These are phyloP conservation scores for Neophaeococcomyces aloes DNA, from an alignment of 2,329 filamentous ascomycete species.

Conservation along the genomic window DNA sequence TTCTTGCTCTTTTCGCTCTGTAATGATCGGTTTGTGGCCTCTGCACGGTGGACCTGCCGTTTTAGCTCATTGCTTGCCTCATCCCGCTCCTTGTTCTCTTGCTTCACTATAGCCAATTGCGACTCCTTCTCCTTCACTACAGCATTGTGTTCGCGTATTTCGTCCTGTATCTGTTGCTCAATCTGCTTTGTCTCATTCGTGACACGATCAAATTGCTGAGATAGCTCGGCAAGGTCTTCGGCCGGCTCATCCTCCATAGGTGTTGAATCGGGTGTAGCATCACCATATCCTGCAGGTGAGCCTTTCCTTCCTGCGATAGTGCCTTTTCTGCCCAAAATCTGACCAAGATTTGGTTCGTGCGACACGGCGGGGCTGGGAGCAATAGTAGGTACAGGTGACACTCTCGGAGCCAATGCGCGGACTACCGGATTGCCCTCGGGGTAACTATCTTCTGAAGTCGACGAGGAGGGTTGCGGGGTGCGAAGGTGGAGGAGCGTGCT, in stretches of 20 bases:
- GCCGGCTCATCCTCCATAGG: conserved; percentile 44
- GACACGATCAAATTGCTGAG: conserved; percentile 67
- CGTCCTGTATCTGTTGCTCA: conserved; percentile 53
- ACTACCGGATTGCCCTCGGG: conserved; percentile 34
- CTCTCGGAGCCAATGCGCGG: conserved; percentile 44
- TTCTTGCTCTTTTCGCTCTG: conserved; percentile 70
- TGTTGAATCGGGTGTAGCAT: conserved; percentile 24
- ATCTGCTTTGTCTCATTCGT: conserved; percentile 75
- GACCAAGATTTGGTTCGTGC: conserved; percentile 54
- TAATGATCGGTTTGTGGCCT: conserved; percentile 68
- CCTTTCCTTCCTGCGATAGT: conserved; percentile 59
- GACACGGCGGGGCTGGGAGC: conserved; percentile 51
- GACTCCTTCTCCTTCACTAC: conserved; percentile 57
- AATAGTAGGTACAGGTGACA: conserved; percentile 45
- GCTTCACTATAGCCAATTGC: conserved; percentile 69
- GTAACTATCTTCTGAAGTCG: conserved; percentile 13
- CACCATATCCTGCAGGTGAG: conserved; percentile 51
- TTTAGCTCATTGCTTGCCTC: conserved; percentile 77
- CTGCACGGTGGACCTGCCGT: conserved; percentile 66
- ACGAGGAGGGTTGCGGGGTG: conserved; percentile 45
- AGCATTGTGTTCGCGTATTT: conserved; percentile 60
- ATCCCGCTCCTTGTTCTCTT: conserved; percentile 76
- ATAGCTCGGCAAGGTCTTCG: conserved; percentile 64
- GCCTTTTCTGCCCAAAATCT: conserved; percentile 48
- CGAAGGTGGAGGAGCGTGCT: conserved; percentile 75